These are phyloP conservation scores for Monilinia fructigena DNA, from an alignment of 2,329 filamentous ascomycete genomes.

Conservation along the genomic window DNA sequence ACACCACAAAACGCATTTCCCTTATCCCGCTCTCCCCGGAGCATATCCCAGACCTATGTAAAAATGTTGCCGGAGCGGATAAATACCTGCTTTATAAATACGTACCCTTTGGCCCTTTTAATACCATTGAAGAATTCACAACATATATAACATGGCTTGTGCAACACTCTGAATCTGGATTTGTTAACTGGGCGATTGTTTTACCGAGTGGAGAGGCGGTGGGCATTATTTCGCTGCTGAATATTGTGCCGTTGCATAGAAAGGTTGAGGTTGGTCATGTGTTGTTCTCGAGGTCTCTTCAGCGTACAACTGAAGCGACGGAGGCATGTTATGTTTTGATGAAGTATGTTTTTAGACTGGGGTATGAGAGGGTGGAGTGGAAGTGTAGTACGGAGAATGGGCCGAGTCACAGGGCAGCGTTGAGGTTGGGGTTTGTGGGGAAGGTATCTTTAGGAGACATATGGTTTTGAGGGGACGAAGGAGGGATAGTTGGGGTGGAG, in stretches of 20 bases:
- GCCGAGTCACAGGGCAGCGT: slow-evolving; percentile 53
- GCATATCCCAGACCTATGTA: slow-evolving; percentile 32
- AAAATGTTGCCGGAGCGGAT: slow-evolving; percentile 27
- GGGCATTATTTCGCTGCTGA: slow-evolving; percentile 47
- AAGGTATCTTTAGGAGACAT: slow-evolving; percentile 62
- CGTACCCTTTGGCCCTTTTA: slow-evolving; percentile 43
- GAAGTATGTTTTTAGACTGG: slow-evolving; percentile 51
- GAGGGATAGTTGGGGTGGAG: slow-evolving; percentile 61
- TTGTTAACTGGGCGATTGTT: slow-evolving; percentile 11
- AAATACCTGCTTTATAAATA: slow-evolving; percentile 45
- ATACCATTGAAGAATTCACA: slow-evolving; percentile 38
- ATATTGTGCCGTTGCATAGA: slow-evolving; percentile 49
- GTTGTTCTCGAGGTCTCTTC: slow-evolving; percentile 50
- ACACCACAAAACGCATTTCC: slow-evolving; percentile 25
- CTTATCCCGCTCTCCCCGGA: slow-evolving; percentile 28
- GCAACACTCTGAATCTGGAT: neutral
- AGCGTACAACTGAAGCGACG: slow-evolving; percentile 55
- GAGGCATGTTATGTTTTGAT: slow-evolving; percentile 59
- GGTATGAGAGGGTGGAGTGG: slow-evolving; percentile 61
- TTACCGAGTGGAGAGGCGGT: slow-evolving; percentile 36
- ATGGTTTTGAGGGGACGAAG: slow-evolving; percentile 56
- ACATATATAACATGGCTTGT: slow-evolving; percentile 28
- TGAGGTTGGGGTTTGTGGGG: slow-evolving; percentile 57
- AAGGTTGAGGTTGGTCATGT: slow-evolving; percentile 58
- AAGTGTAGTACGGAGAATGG: slow-evolving; percentile 60